These are phyloP conservation scores for Cercophora scortea DNA, from an alignment of 495 filamentous ascomycete species.

Conservation along the genomic window DNA sequence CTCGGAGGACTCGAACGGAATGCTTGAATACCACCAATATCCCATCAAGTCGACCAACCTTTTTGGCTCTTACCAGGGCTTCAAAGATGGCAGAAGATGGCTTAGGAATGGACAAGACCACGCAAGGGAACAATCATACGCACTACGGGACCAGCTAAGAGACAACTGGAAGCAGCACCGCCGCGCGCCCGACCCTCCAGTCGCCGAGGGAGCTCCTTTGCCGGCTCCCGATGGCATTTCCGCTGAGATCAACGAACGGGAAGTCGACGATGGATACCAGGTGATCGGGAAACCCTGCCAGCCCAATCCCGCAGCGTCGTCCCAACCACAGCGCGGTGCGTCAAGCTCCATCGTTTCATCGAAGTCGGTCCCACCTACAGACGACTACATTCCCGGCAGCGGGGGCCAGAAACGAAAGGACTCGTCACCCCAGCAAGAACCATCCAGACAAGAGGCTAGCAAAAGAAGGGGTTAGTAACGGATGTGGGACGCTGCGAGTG, in stretches of 20 bases:
- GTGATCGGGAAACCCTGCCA: slow-evolving; percentile 5
- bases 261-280: slow-evolving; percentile 7
- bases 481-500: slow-evolving; percentile 6
- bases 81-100: slow-evolving; percentile 12
- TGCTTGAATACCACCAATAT: slow-evolving; percentile 22
- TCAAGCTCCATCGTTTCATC: slow-evolving; percentile 2
- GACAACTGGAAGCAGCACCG: slow-evolving; percentile 11
- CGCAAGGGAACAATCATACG: slow-evolving; percentile 15
- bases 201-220: slow-evolving; percentile 9
- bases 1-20: slow-evolving; percentile 5
- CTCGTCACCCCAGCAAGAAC: neutral
- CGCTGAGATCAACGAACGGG: slow-evolving; percentile 8
- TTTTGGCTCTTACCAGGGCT: slow-evolving; percentile 9
- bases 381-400: neutral
- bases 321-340: slow-evolving; percentile 1
- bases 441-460: slow-evolving; percentile 4
- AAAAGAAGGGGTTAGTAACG: slow-evolving; percentile 3
- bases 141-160: slow-evolving; percentile 16
- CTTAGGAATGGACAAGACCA: slow-evolving; percentile 16
- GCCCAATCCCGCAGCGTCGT: slow-evolving; percentile 4
- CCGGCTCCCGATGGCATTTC: slow-evolving; percentile 6
- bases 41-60: slow-evolving; percentile 14
- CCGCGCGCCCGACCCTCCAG: neutral
- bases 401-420: neutral
- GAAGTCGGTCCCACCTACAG: neutral